Evolutionary conservation across 2,329 filamentous ascomycete genomes (phyloP).

Genomic region (Penicillium nordicum): DNA sequence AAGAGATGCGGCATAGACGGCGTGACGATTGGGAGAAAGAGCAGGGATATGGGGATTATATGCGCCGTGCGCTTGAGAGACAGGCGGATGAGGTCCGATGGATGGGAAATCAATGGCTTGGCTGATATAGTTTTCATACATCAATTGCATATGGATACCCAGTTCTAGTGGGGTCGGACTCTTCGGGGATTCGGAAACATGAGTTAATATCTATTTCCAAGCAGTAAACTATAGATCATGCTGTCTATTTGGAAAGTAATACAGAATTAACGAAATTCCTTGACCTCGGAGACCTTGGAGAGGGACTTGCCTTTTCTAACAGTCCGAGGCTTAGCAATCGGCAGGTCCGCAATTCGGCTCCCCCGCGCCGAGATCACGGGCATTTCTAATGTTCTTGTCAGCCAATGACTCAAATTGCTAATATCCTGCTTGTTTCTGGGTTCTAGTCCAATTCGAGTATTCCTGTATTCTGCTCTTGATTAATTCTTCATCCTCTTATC

Average conservation of each 20-base stretch:
- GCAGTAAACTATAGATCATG: background rate
- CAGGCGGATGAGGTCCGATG: constrained; percentile 78
- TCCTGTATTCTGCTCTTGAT: background rate
- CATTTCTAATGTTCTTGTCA: constrained; percentile 27
- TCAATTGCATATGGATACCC: background rate
- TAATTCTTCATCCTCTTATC: background rate
- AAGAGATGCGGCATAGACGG: constrained; percentile 31
- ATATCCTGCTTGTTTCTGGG: background rate
- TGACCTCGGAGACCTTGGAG: constrained; percentile 5
- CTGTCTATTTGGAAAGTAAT: background rate
- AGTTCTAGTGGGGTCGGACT: background rate
- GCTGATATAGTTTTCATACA: constrained; percentile 4
- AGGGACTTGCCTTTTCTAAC: background rate
- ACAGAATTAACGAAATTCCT: background rate
- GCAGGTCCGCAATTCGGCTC: constrained; percentile 15
- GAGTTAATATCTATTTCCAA: no score
- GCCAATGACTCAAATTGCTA: constrained; percentile 12
- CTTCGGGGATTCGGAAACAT: background rate
- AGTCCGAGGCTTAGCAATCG: constrained; percentile 10
- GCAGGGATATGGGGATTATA: constrained; percentile 62
- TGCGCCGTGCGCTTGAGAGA: constrained; percentile 70
- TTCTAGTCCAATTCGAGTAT: background rate
- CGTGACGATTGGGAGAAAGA: constrained; percentile 37
- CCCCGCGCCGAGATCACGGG: constrained; percentile 20
- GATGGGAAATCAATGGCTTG: constrained; percentile 52